Percentiles rank a stretch among this genome's conserved stretches.
phyloP scores from a whole-genome alignment of 352 stramenopile genomes.

The Thraustochytrium striatum region DNA sequence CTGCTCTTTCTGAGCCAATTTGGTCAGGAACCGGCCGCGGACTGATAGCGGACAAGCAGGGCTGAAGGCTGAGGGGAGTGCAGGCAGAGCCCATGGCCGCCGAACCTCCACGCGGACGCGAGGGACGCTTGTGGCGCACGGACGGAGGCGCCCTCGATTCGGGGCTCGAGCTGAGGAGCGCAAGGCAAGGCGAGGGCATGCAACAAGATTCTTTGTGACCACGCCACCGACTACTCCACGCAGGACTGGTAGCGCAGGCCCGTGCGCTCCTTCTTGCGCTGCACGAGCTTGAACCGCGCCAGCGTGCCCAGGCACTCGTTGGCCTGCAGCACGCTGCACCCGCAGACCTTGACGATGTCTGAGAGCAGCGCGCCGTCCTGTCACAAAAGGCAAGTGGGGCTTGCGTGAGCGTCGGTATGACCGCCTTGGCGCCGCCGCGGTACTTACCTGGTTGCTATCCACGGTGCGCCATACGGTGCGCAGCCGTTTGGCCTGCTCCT shows the following conservation, averaged over 20 bases:
- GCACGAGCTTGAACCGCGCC: neutral
- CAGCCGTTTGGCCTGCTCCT: slow-evolving; percentile 15
- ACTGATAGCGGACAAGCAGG: too few species aligned
- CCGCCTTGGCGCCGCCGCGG: neutral
- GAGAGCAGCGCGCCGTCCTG: neutral
- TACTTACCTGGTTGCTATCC: slow-evolving; percentile 24
- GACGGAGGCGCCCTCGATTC: too few species aligned
- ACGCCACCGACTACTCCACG: too few species aligned
- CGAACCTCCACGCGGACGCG: too few species aligned
- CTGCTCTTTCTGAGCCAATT: too few species aligned
- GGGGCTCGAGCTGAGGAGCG: too few species aligned
- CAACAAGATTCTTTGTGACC: too few species aligned
- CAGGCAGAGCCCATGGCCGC: too few species aligned
- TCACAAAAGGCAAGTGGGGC: neutral
- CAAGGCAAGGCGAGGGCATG: too few species aligned
- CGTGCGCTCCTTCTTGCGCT: slow-evolving; percentile 17
- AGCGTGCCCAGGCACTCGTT: slow-evolving; percentile 37
- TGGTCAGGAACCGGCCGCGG: too few species aligned
- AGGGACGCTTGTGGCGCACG: too few species aligned
- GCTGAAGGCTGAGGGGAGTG: too few species aligned
- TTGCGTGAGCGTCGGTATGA: neutral
- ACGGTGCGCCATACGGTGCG: neutral
- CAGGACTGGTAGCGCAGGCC: neutral
- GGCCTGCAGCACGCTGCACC: slow-evolving; percentile 21
- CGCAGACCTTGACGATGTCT: slow-evolving; percentile 16